A percentile compares a stretch with the other conserved stretches of the same genome.
These are phyloP conservation scores for Neurospora terricola DNA, from an alignment of 495 filamentous ascomycete species.

Conservation along the genomic window DNA sequence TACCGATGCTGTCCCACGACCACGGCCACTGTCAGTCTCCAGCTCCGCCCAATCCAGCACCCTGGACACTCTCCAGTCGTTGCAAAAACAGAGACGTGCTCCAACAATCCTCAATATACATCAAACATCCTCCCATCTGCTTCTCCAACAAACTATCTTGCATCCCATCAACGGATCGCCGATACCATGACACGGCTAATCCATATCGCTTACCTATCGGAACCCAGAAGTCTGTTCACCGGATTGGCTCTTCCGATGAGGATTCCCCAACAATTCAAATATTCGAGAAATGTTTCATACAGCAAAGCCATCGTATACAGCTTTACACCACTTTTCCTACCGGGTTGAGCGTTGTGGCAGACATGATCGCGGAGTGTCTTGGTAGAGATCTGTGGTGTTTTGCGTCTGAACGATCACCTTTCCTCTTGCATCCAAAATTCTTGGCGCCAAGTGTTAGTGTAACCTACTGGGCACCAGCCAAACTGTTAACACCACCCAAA, in stretches of 20 bases:
- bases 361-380: neutral
- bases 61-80: neutral
- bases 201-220: neutral
- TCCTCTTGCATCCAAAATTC: neutral
- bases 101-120: neutral
- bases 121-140: neutral
- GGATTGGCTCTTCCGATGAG: neutral
- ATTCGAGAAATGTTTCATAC: accelerated
- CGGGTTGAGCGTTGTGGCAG: neutral
- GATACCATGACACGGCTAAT: neutral
- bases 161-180: neutral
- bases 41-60: neutral
- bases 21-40: neutral
- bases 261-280: accelerated
- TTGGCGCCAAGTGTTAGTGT: neutral
- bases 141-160: neutral
- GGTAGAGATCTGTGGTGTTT: neutral
- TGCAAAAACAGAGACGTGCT: neutral
- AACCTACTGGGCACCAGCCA: accelerated
- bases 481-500: neutral
- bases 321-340: accelerated
- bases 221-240: neutral
- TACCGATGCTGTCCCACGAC: neutral
- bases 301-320: neutral
- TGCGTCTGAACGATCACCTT: neutral